Base-by-base conservation (phyloP, 2,329 filamentous ascomycete species). In the Cercospora berteroae region DNA sequence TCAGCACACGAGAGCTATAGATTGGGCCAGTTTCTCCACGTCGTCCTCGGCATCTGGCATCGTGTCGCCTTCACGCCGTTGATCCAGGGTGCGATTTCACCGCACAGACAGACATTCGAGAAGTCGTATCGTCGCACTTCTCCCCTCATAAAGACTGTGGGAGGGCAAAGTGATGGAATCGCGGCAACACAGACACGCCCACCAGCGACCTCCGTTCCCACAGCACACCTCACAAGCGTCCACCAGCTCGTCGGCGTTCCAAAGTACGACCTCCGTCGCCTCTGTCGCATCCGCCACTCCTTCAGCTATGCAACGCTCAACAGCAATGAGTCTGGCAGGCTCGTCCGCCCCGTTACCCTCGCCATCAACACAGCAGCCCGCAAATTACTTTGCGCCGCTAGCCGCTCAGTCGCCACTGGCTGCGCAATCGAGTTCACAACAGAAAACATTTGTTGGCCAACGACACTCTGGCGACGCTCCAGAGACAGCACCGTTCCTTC, bases 401-500 rank as follows among this genome's bases (percentile, higher is more conserved):
- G 36, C 33, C 27, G 63, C 77, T 25, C 69, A 67, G 36, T 63
- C 69, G 16, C 71, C 72, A 5, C 72, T 72, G 25, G 72, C 74
- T 63, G 73, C 75, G 65, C 72, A 73, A 48, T 67, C 75, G 55
- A 77, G 71, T 55, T 72, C 74, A 55, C 74, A 75, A 42, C 78
- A 78, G 57, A 74, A 78, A 63, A 66, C 67, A 62, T 63, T 73
- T 59, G 64, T 73, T 29, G 77, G 76, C 16, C 75, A 77, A 69
- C 73, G 77, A 71, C 65, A 71, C 20, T 69, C 69, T 39, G 74
- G 70, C 29, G 77, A 76, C 8, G 67, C 68, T 36, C 79, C 79
- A 44, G 81, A 83, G 74, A 87, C 86, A 1, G 83, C 84, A 9
- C 84, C 84, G 4, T 93, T 93, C 77, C 85, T 96, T 68, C 88